These are phyloP conservation scores for Suillus fuscotomentosus DNA, from an alignment of 768 basidiomycete genomes.

Conservation along the genomic window DNA sequence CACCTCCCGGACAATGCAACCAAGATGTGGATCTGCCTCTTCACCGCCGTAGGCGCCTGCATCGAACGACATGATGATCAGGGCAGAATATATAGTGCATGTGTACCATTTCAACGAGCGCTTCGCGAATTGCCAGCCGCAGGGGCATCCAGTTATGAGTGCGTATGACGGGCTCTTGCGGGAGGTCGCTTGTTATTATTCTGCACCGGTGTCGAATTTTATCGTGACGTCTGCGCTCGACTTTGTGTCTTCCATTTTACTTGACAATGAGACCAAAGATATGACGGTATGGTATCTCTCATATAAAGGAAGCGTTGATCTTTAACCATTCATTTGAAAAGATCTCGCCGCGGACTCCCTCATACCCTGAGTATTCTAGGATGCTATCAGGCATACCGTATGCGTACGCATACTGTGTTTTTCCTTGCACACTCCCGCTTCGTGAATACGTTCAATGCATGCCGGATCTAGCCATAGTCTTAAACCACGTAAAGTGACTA, in stretches of 20 bases:
- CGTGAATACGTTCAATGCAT: constrained; percentile 36
- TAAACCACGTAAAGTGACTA: constrained; percentile 38
- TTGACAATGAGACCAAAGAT: constrained; percentile 30
- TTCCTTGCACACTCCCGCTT: constrained; percentile 31
- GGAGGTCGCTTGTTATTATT: constrained; percentile 28
- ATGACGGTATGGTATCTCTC: constrained; percentile 22
- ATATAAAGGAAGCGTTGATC: not conserved
- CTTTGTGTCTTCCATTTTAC: constrained; percentile 31
- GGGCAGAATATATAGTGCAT: constrained; percentile 18
- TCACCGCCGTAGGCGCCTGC: constrained; percentile 36
- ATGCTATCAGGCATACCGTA: constrained; percentile 34
- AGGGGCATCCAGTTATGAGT: constrained; percentile 31
- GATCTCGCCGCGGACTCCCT: constrained; percentile 20
- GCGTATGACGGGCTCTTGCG: constrained; percentile 32
- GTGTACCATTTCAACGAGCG: constrained; percentile 35
- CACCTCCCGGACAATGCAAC: constrained; percentile 25
- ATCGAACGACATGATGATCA: constrained; percentile 37
- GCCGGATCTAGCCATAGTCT: constrained; percentile 34
- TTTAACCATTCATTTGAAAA: not conserved
- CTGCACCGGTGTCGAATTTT: constrained; percentile 29
- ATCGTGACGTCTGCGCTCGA: constrained; percentile 37
- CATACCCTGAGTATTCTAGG: constrained; percentile 26
- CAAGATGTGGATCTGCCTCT: constrained; percentile 35
- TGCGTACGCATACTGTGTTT: constrained; percentile 36
- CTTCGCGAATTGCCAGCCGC: constrained; percentile 26